Evolutionary conservation across 495 filamentous ascomycete species (phyloP).

Genomic region (Achaetomiella virescens): DNA sequence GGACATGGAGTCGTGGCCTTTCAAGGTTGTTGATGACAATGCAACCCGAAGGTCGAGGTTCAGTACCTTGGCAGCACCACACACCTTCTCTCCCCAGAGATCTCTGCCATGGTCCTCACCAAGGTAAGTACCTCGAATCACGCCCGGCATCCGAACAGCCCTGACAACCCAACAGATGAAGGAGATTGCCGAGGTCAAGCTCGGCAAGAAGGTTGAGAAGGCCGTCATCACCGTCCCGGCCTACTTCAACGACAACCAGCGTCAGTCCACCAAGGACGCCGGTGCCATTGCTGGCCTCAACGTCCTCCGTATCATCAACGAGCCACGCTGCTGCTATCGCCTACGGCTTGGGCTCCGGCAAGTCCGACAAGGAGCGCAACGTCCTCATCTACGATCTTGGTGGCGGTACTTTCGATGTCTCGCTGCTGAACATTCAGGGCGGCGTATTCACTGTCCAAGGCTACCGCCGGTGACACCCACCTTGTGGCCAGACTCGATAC

Average conservation of each 20-base stretch:
- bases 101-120: constrained; percentile 90
- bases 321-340: constrained; percentile 96
- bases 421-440: constrained; percentile 95
- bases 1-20: constrained; percentile 96
- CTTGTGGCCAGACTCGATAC: constrained; percentile 99
- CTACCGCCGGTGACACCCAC: constrained; percentile 97
- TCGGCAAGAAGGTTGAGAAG: constrained; percentile 95
- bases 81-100: constrained; percentile 96
- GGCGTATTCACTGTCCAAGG: constrained; percentile 99
- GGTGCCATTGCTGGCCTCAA: constrained; percentile 96
- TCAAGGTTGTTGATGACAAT: constrained; percentile 88
- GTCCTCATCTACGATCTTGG: constrained; percentile 99
- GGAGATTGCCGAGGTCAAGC: constrained; percentile 94
- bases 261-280: constrained; percentile 98
- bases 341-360: constrained; percentile 91
- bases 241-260: constrained; percentile 99
- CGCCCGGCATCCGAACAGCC: background rate
- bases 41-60: constrained; percentile 88
- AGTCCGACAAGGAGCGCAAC: constrained; percentile 93
- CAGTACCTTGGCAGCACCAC: constrained; percentile 91
- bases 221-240: constrained; percentile 96
- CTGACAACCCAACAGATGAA: constrained; percentile 61
- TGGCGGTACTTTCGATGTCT: constrained; percentile 99
- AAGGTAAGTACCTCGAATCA: constrained; percentile 53
- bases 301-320: constrained; percentile 99